Conservation (phyloP, 225 moss, liverwort and hornwort genomes). For the Straminergon stramineum region DNA sequence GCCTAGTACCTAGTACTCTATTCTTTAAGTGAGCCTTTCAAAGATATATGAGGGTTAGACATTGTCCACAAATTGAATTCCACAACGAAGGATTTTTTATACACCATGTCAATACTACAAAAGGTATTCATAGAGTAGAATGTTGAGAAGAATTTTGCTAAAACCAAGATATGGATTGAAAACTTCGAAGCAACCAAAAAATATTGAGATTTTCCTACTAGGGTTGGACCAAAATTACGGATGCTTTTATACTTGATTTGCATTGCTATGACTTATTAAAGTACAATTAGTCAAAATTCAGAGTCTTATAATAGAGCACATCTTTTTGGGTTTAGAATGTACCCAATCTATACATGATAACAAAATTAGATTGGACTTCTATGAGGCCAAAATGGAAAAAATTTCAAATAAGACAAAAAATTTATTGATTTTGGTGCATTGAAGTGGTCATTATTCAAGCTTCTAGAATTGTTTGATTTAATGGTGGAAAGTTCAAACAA, state of each 20-base stretch:
- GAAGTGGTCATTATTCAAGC: not conserved
- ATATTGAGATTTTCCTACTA: not conserved
- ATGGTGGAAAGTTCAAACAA: rapidly evolving
- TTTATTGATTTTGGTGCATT: rapidly evolving
- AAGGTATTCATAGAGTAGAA: not conserved
- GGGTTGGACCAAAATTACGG: not conserved
- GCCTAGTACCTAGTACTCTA: too few species aligned
- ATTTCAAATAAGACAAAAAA: not conserved
- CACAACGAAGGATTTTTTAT: not conserved
- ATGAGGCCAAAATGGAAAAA: rapidly evolving
- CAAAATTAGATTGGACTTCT: rapidly evolving
- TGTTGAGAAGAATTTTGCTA: not conserved
- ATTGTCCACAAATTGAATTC: rapidly evolving
- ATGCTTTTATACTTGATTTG: not conserved
- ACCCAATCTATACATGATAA: not conserved
- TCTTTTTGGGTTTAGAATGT: not conserved
- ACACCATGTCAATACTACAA: not conserved
- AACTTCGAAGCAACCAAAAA: not conserved
- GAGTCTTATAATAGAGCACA: too few species aligned
- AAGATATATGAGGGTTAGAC: not conserved
- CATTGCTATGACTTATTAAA: too few species aligned
- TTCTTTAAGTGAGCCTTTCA: too few species aligned
- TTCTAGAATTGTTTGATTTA: rapidly evolving
- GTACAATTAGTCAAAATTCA: too few species aligned
- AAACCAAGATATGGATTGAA: not conserved